These are phyloP conservation scores for Lolium perenne DNA, from an alignment of 176 grass and related monocot species.

Conservation along the genomic window DNA sequence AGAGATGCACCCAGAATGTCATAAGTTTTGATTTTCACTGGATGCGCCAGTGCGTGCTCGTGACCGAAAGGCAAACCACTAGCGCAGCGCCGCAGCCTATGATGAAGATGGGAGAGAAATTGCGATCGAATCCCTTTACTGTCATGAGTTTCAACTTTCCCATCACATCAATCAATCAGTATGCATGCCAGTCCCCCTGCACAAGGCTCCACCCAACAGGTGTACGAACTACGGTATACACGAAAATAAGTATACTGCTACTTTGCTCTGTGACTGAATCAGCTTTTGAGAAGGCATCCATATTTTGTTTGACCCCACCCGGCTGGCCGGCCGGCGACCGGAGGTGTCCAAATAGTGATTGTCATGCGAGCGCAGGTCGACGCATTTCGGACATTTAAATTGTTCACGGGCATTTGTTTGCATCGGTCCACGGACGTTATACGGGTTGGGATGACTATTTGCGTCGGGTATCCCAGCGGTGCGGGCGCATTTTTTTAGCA, in stretches of 20 bases:
- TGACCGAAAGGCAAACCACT: conserved; percentile 12
- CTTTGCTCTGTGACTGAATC: conserved; percentile 6
- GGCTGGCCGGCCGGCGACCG: not conserved
- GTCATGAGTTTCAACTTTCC: conserved; percentile 42
- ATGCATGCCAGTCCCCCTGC: not conserved
- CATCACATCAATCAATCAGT: conserved; percentile 36
- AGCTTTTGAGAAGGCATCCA: not conserved
- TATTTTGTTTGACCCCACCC: not conserved
- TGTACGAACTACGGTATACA: conserved; percentile 2
- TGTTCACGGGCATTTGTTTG: too few relatives aligned
- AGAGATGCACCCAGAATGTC: not conserved
- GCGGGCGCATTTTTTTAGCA: too few relatives aligned
- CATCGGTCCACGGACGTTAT: too few relatives aligned
- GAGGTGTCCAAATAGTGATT: not conserved
- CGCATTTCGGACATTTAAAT: too few relatives aligned
- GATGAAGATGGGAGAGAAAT: not conserved
- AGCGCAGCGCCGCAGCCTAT: not conserved
- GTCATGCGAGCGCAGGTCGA: too few relatives aligned
- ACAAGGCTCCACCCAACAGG: conserved; percentile 28
- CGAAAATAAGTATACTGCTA: not conserved
- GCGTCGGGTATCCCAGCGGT: too few relatives aligned
- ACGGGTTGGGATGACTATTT: too few relatives aligned
- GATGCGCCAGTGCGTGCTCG: not conserved
- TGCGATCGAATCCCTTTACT: conserved; percentile 32
- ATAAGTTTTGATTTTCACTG: not conserved